Percentiles rank a stretch among this genome's conserved stretches.
Conservation (phyloP, 768 basidiomycete species). For the Boletus coccyginus region DNA sequence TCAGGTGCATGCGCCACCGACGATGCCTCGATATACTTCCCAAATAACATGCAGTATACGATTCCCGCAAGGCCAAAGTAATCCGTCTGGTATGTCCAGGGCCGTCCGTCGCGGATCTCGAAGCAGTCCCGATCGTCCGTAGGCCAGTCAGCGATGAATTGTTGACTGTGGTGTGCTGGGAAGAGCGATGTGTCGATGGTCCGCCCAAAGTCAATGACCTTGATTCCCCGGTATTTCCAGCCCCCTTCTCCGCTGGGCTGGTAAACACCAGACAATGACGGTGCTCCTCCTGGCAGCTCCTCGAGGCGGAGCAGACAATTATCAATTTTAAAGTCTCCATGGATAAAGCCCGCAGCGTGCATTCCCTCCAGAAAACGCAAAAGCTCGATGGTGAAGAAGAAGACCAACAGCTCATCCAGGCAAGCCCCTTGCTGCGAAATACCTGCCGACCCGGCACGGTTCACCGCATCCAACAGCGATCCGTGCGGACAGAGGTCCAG, state of each 20-base stretch:
- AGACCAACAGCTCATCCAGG: conserved; percentile 88
- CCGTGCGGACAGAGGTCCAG: conserved; percentile 90
- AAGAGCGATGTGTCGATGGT: conserved; percentile 85
- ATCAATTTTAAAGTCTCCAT: conserved; percentile 98
- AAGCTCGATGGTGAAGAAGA: conserved; percentile 94
- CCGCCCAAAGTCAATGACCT: conserved; percentile 96
- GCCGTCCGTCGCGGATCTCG: conserved; percentile 77
- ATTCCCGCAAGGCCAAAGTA: conserved; percentile 96
- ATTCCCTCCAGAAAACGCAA: conserved; percentile 78
- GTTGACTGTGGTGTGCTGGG: conserved; percentile 61
- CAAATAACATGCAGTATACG: conserved; percentile 94
- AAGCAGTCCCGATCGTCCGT: conserved; percentile 89
- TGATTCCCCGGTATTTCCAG: conserved; percentile 86
- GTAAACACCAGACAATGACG: conserved; percentile 76
- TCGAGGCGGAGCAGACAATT: conserved; percentile 95
- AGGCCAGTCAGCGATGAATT: conserved; percentile 84
- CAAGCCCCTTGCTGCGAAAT: conserved; percentile 77
- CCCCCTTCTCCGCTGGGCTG: conserved; percentile 75
- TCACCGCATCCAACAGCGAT: conserved; percentile 88
- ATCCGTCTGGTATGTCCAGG: conserved; percentile 96
- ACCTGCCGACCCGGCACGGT: conserved; percentile 72
- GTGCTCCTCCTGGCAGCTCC: conserved; percentile 67
- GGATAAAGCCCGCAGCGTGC: conserved; percentile 83
- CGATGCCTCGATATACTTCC: conserved; percentile 87
- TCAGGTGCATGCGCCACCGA: conserved; percentile 41